phyloP scores from a whole-genome alignment of 2,329 filamentous ascomycete genomes.

The Penicillium sp. region DNA sequence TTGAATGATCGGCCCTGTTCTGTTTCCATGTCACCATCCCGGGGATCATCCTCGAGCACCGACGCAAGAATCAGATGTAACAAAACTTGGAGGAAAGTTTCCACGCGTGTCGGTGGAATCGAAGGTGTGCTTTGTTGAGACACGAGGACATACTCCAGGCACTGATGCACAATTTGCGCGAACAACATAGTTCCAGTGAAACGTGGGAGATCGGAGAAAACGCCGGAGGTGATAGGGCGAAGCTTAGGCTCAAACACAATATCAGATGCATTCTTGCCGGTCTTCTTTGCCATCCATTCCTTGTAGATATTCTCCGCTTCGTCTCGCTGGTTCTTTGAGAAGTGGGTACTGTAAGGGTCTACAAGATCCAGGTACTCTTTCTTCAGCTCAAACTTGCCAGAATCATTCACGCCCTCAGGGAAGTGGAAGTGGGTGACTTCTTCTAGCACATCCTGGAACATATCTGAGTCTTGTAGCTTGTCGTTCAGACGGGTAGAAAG shows the following conservation, averaged over 20 bases:
- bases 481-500: conserved; percentile 85
- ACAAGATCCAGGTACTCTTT: conserved; percentile 83
- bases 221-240: conserved; percentile 73
- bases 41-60: conserved; percentile 76
- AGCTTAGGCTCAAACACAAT: conserved; percentile 91
- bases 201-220: conserved; percentile 74
- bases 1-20: conserved; percentile 69
- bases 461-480: conserved; percentile 84
- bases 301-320: conserved; percentile 91
- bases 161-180: conserved; percentile 86
- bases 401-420: conserved; percentile 88
- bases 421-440: conserved; percentile 88
- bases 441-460: conserved; percentile 81
- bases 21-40: conserved; percentile 56
- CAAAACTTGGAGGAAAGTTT: conserved; percentile 89
- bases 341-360: conserved; percentile 95
- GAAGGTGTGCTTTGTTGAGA: conserved; percentile 70
- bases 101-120: conserved; percentile 80
- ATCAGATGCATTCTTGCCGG: conserved; percentile 77
- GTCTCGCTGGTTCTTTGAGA: conserved; percentile 94
- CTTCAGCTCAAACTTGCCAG: conserved; percentile 91
- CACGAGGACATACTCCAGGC: conserved; percentile 78
- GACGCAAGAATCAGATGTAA: conserved; percentile 86
- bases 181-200: conserved; percentile 88
- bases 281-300: conserved; percentile 83